Evolutionary conservation across 495 filamentous ascomycete species (phyloP).

Genomic region (Talaromyces stipitatus): DNA sequence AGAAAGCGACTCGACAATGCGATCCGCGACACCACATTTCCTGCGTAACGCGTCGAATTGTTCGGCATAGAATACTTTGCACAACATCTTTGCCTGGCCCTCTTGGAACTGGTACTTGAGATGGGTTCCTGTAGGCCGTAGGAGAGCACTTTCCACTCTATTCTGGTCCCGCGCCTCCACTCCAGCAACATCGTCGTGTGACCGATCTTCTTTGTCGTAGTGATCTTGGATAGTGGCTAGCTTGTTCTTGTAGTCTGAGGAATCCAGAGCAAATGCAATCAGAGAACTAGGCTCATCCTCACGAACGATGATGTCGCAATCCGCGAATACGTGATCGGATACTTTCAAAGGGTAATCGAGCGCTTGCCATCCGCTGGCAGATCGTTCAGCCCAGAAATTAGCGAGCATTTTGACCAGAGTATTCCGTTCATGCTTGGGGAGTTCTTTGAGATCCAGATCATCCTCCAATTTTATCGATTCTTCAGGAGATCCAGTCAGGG

Average conservation of each 20-base stretch:
- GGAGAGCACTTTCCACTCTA: constrained; percentile 62
- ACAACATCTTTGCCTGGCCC: constrained; percentile 85
- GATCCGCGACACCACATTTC: constrained; percentile 86
- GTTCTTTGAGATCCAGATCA: constrained; percentile 54
- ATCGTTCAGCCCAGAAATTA: constrained; percentile 97
- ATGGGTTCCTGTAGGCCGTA: constrained; percentile 80
- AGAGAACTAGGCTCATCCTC: constrained; percentile 97
- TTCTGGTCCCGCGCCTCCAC: constrained; percentile 42
- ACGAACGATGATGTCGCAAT: constrained; percentile 95
- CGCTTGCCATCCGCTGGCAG: constrained; percentile 89
- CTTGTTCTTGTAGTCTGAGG: constrained; percentile 75
- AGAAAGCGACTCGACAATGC: constrained; percentile 90
- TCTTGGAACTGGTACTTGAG: constrained; percentile 91
- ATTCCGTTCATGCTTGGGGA: constrained; percentile 84
- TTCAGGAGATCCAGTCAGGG: constrained; percentile 57
- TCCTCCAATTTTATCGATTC: constrained; percentile 56
- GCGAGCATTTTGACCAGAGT: constrained; percentile 91
- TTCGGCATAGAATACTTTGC: constrained; percentile 96
- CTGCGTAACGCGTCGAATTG: constrained; percentile 92
- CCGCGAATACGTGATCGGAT: constrained; percentile 89
- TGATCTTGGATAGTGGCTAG: constrained; percentile 62
- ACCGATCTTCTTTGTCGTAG: constrained; percentile 31
- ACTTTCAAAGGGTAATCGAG: constrained; percentile 87
- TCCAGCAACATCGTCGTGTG: constrained; percentile 9
- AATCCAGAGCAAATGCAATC: constrained; percentile 85